These are phyloP conservation scores for Arthrobotrys sphaeroides DNA, from an alignment of 2,329 filamentous ascomycete genomes.

Conservation along the genomic window DNA sequence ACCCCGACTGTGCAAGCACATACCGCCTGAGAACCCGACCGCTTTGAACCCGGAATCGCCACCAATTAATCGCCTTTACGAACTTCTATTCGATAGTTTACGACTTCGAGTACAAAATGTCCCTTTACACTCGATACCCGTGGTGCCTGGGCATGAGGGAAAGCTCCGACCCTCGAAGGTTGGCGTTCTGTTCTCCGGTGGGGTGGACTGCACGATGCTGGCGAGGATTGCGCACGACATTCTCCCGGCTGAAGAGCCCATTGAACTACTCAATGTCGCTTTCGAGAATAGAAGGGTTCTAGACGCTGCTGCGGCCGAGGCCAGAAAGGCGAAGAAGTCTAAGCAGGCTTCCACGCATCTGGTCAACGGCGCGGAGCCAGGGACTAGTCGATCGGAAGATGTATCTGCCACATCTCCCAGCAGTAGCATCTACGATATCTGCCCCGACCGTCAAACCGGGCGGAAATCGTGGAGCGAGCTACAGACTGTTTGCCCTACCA, in stretches of 20 bases:
- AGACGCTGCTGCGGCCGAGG: constrained; percentile 65
- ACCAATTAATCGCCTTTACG: constrained; percentile 67
- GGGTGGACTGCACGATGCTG: constrained; percentile 88
- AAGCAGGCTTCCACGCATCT: constrained; percentile 54
- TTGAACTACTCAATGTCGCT: constrained; percentile 93
- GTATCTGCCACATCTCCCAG: constrained; percentile 19
- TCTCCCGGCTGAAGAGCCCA: constrained; percentile 72
- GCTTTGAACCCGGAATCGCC: constrained; percentile 62
- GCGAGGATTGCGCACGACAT: constrained; percentile 82
- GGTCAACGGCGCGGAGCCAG: constrained; percentile 20
- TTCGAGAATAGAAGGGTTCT: constrained; percentile 89
- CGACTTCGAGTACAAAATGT: constrained; percentile 72
- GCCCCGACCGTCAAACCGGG: constrained; percentile 89
- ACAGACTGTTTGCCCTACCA: constrained; percentile 71
- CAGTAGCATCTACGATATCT: constrained; percentile 72
- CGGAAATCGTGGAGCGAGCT: constrained; percentile 82
- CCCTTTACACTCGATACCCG: constrained; percentile 62
- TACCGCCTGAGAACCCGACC: constrained; percentile 6
- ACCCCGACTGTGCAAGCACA: constrained; percentile 30
- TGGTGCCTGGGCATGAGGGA: constrained; percentile 58
- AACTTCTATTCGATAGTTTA: constrained; percentile 71
- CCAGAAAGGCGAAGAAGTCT: constrained; percentile 57
- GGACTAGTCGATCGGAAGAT: constrained; percentile 56
- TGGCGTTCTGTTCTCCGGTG: constrained; percentile 90
- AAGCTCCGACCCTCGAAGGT: constrained; percentile 64